phyloP scores from a whole-genome alignment of 2,329 filamentous ascomycete genomes.

The Xylaria sp. region DNA sequence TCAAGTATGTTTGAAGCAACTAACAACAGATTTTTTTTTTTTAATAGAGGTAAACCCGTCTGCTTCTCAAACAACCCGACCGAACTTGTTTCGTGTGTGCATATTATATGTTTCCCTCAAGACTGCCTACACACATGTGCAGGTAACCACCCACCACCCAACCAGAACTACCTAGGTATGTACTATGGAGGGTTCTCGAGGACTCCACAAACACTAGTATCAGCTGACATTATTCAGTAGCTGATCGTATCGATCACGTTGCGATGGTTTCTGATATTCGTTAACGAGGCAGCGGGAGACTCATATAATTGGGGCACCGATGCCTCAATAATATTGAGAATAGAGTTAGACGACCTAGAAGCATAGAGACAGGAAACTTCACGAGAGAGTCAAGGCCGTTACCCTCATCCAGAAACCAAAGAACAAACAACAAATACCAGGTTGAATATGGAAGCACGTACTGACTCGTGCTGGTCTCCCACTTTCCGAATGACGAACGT shows the following conservation, averaged over 20 bases:
- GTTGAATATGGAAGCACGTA: neutral
- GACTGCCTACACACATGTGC: too few relatives aligned
- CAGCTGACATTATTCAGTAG: neutral
- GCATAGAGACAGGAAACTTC: neutral
- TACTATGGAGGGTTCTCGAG: neutral
- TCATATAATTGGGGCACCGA: too few relatives aligned
- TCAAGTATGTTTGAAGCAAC: too few relatives aligned
- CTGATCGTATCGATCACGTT: neutral
- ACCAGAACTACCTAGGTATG: neutral
- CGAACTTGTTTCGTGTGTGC: too few relatives aligned
- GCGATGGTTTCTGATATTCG: neutral
- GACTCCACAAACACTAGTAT: neutral
- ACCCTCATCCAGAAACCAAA: neutral
- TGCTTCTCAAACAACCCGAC: neutral
- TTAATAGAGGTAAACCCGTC: too few relatives aligned
- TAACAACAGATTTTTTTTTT: too few relatives aligned
- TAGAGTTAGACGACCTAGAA: neutral
- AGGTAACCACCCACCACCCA: neutral
- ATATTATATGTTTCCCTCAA: neutral
- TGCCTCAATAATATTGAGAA: neutral
- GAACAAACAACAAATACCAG: neutral
- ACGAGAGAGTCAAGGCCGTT: neutral
- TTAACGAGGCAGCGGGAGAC: neutral
- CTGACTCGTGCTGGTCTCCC: constrained; percentile 10
- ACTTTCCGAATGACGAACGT: neutral